Percentiles rank a stretch among this genome's conserved stretches.
phyloP scores from a whole-genome alignment of 1,284 basidiomycete species.

The Gomphus bonarii region DNA sequence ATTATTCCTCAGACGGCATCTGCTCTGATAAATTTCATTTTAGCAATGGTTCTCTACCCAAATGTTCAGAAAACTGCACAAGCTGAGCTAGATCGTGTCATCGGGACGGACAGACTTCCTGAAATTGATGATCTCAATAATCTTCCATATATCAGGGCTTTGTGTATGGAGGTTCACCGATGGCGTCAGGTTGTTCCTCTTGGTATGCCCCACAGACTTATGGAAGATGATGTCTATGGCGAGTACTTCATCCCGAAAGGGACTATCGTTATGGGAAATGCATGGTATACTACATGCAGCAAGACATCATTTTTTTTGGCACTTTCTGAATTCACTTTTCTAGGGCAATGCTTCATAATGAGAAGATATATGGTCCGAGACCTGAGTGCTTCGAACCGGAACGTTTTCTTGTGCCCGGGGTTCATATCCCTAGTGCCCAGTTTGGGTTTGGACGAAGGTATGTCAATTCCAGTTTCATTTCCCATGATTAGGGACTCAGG shows the following conservation, averaged over 20 bases:
- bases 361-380: slow-evolving; percentile 12
- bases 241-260: slow-evolving; percentile 16
- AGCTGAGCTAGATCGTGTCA: not conserved
- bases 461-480: not conserved
- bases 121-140: not conserved
- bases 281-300: not conserved
- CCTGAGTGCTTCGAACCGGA: slow-evolving; percentile 13
- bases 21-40: not conserved
- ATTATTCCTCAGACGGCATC: not conserved
- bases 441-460: slow-evolving; percentile 8
- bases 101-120: not conserved
- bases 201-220: slow-evolving; percentile 14
- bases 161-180: no score
- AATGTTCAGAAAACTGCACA: not conserved
- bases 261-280: slow-evolving; percentile 13
- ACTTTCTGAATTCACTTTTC: not conserved
- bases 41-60: not conserved
- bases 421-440: not conserved
- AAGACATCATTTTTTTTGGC: not conserved
- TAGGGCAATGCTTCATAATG: slow-evolving; percentile 12
- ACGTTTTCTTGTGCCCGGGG: slow-evolving; percentile 8
- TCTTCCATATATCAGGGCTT: no score
- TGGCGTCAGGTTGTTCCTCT: not conserved
- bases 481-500: no score
- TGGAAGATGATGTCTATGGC: slow-evolving; percentile 15